These are phyloP conservation scores for Nakaseomyces glabratus DNA, from an alignment of 1,139 yeast species.

Conservation along the genomic window DNA sequence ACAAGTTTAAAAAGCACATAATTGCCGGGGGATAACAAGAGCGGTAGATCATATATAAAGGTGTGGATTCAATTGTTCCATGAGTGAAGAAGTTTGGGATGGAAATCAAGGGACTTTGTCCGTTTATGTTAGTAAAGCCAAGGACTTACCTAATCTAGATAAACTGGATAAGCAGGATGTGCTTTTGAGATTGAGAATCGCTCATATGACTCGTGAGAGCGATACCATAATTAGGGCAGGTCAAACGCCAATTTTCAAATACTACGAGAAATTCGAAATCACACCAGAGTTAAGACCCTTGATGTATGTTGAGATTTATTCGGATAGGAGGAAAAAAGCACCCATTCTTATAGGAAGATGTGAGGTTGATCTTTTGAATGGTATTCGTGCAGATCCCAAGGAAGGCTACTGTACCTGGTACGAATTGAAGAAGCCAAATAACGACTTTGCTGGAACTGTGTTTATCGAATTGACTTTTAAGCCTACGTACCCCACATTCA, in stretches of 20 bases:
- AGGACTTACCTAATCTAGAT: slow-evolving; percentile 72
- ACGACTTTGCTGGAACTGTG: slow-evolving; percentile 80
- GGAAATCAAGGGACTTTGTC: slow-evolving; percentile 36
- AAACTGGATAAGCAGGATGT: slow-evolving; percentile 87
- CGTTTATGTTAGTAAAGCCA: slow-evolving; percentile 42
- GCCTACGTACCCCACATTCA: slow-evolving; percentile 43
- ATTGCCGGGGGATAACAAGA: no score
- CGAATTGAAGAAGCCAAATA: slow-evolving; percentile 48
- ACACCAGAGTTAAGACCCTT: slow-evolving; percentile 54
- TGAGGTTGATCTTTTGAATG: slow-evolving; percentile 67
- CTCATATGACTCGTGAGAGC: slow-evolving; percentile 72
- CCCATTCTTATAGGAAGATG: slow-evolving; percentile 82
- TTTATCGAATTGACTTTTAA: slow-evolving; percentile 89
- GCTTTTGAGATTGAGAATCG: slow-evolving; percentile 69
- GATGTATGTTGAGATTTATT: slow-evolving; percentile 60
- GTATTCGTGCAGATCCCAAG: slow-evolving; percentile 51
- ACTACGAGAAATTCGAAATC: slow-evolving; percentile 60
- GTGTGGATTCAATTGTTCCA: no score
- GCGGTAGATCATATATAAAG: no score
- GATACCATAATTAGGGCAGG: slow-evolving; percentile 75
- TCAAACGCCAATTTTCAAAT: slow-evolving; percentile 83
- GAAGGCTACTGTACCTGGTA: slow-evolving; percentile 90
- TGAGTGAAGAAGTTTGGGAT: slow-evolving; percentile 21
- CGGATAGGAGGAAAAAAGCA: slow-evolving; percentile 75
- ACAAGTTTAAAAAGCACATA: no score